Base-by-base conservation (phyloP, 1,139 yeast species). In the Candida sanyaensis region DNA sequence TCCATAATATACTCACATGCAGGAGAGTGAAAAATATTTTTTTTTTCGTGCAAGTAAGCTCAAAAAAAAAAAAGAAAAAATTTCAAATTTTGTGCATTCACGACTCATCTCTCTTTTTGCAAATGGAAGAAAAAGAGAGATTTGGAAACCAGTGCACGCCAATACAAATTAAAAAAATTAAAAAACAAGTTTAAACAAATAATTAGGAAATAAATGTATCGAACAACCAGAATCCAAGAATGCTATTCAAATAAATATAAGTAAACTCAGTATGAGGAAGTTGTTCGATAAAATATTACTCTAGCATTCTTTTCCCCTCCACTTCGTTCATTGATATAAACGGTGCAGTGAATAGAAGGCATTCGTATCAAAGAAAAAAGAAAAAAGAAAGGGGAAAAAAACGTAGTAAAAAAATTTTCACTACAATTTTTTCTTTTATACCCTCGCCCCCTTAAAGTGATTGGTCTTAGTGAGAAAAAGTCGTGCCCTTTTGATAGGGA, bases 321-420 rank as follows among this genome's bases (percentile, higher is more conserved):
- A 76, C 60, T 30, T 75, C 81, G 71, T 64, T 73, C 78, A 77
- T 64, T 57, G 56, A 42, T 46, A 52, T 53, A 69, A 68, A 69
- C 69, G 80, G 80, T 76, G 81, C 82, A 78, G 83, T 78, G 82
- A 78, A 78, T 78, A 75, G 82, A 76, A 71, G 67, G 80, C 83
- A 63, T 72, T 73, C 79, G 81, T 77, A 77, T 77, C 81, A 68
- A 65, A 64, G 68, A 62, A 45, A 32, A 33, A 47, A 44, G 61
- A 37, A 44, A 42, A 36, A 45, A 44, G 33, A 38, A 42, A 29
- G 42, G 39, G 17, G 42, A 41, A 50, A 45, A 39, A 45, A 42
- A 31, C 23, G 6, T 10, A 28, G 23, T 17, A 8, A 33, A 29
- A 45, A 45, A 45, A 45, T 6, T 31, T 37, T 26, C 29, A 26